These are phyloP conservation scores for Torrubiellomyces zombiae DNA, from an alignment of 2,329 filamentous ascomycete genomes.

Conservation along the genomic window DNA sequence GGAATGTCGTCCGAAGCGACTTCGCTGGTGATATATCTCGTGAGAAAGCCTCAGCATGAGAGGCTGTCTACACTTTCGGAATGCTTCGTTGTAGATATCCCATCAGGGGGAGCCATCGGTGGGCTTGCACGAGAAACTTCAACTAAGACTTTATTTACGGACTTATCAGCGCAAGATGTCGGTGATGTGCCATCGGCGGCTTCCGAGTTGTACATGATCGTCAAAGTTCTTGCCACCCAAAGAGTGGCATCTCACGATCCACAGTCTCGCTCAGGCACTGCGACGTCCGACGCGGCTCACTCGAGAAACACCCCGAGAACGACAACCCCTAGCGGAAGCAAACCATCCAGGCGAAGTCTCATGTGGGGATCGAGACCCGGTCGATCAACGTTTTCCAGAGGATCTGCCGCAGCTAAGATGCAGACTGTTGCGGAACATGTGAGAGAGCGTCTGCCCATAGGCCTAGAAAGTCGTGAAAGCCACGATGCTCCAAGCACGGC, in stretches of 20 bases:
- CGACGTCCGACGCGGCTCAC: constrained; percentile 21
- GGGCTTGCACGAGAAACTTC: constrained; percentile 47
- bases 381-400: constrained; percentile 36
- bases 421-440: constrained; percentile 39
- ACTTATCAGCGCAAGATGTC: constrained; percentile 63
- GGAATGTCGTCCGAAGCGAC: constrained; percentile 62
- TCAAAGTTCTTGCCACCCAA: constrained; percentile 53
- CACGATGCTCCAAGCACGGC: constrained; percentile 35
- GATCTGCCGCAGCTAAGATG: constrained; percentile 29
- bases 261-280: constrained; percentile 32
- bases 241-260: constrained; percentile 30
- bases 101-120: constrained; percentile 54
- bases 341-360: constrained; percentile 41
- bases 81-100: constrained; percentile 63
- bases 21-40: constrained; percentile 62
- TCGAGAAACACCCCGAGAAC: constrained; percentile 30
- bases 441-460: constrained; percentile 20
- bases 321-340: constrained; percentile 30
- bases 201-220: constrained; percentile 65
- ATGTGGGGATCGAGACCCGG: constrained; percentile 53
- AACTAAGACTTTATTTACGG: constrained; percentile 74
- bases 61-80: constrained; percentile 59
- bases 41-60: constrained; percentile 49
- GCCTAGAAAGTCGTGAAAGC: constrained; percentile 27
- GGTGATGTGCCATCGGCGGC: constrained; percentile 45